Evolutionary conservation across 768 basidiomycete species (phyloP), one percentile per base, ranked within the genome.

Genomic region (Glaciozyma martinii): DNA sequence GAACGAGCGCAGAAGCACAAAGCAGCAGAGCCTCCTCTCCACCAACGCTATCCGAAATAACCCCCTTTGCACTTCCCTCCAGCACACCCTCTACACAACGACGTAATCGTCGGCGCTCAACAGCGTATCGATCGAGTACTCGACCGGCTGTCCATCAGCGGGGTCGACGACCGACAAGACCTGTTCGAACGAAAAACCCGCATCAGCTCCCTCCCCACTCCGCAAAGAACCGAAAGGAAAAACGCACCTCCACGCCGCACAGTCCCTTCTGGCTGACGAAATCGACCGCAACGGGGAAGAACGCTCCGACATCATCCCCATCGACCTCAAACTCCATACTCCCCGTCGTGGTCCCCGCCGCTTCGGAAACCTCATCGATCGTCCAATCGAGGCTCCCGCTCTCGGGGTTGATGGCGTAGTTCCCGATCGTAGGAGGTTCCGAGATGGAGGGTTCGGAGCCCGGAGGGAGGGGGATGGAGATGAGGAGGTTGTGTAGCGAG

Each of bases 311-410:
- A 68, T 94, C 91, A 67, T 90, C 88, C 5, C 90, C 91, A 12
- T 84, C 85, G 56, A 91, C 85, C 49, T 82, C 86, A 78, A 98
- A 97, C 72, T 97, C 89, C 71, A 98, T 80, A n/a, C 85, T 88
- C 13, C 94, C 94, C 1, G 85, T 86, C 42, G 83, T 81, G 44
- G 73, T 73, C 19, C 76, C 77, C 29, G 79, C 81, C 33, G 82
- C 81, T 58, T 85, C 85, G 5, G 84, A 83, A 66, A 98, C 80
- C 29, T 80, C 76, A 10, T 88, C 83, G 61, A 89, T 85, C 4
- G 82, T 81, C 94, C 94, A 99, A 42, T 89, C 85, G 55, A 98
- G 82, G 1, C 87, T 83, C 75, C 91, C 87, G 7, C 83, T 84
- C 27, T 83, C 82, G 1, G 87, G 81, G 76, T 93, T 87, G 69